Base-by-base conservation (phyloP, 305 asterid genomes). In the Fraxinus sp. region DNA sequence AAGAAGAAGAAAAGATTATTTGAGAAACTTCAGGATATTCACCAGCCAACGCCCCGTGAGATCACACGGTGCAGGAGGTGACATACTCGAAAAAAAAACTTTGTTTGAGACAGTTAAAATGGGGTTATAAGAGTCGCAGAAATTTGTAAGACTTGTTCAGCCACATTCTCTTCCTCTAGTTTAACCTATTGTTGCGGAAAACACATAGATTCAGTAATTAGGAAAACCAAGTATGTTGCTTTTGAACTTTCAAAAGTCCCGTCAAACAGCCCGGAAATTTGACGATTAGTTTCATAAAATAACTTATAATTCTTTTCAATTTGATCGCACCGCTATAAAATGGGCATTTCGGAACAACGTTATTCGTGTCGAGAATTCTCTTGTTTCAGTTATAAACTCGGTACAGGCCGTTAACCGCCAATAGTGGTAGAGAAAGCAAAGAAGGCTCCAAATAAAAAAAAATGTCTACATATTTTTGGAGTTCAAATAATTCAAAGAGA, bases 41-140 rank as follows among this genome's bases (percentile, higher is more conserved):
- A 89, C 93, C 92, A 82, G 88, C 87, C 87, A 86, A 88, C 82
- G 93, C 98, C 93, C 95, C 91, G 94, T 90, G 90, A 79, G 79
- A 84, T 83, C 81, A 82, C 88, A 83, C 89, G 90, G 85, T 81
- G 84, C 30, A 86, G 81, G 83, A 79, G 85, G 89, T 82, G 89
- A 83, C 72, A 73, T 32, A 41, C 36, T 78, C 80, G 79, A 83
- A 86, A 85, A 83, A 83, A 84, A 84, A 84, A 82, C 14, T 79
- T 74, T 78, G 46, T 74, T 36, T 79, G 87, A 76, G 62, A 57
- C 83, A 39, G 89, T 79, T 86, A 83, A 80, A 46, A 73, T 28
- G 30, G 86, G 85, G 46, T 77, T 88, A 76, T 80, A 83, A 82
- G 87, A 74, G 87, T 79, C 80, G 79, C 39, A 62, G 80, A 82